Percentiles rank a stretch among this genome's conserved stretches.
These are phyloP conservation scores for Didymella lethalis DNA, from an alignment of 2,329 filamentous ascomycete genomes.

Conservation along the genomic window DNA sequence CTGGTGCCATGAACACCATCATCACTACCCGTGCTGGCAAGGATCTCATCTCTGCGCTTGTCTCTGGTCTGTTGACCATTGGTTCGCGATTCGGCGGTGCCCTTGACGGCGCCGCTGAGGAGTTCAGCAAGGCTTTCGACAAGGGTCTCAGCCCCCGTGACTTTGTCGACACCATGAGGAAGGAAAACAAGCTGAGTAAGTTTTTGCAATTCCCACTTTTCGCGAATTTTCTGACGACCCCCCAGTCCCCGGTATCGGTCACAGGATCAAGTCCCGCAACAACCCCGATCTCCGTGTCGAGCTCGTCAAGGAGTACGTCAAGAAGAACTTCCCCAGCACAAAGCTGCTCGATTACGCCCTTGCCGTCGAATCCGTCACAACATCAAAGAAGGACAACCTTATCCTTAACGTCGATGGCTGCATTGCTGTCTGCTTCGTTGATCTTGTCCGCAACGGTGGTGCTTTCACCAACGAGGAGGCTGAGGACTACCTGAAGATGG, in stretches of 20 bases:
- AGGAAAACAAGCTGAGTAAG: slow-evolving; percentile 97
- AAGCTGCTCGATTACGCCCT: slow-evolving; percentile 99
- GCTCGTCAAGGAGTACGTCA: slow-evolving; percentile 98
- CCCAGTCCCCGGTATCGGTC: slow-evolving; percentile 90
- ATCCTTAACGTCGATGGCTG: slow-evolving; percentile 99
- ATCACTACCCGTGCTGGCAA: slow-evolving; percentile 99
- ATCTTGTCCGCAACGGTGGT: slow-evolving; percentile 95
- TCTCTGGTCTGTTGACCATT: slow-evolving; percentile 96
- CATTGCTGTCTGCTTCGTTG: slow-evolving; percentile 98
- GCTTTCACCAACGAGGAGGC: slow-evolving; percentile 96
- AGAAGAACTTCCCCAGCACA: slow-evolving; percentile 95
- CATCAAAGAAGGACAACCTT: slow-evolving; percentile 99
- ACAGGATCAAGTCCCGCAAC: slow-evolving; percentile 99
- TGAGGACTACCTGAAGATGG: slow-evolving; percentile 98
- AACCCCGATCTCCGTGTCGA: slow-evolving; percentile 99
- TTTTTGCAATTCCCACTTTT: slow-evolving; percentile 23
- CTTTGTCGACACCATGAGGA: slow-evolving; percentile 98
- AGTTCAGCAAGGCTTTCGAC: slow-evolving; percentile 98
- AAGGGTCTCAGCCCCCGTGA: slow-evolving; percentile 98
- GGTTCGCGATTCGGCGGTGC: slow-evolving; percentile 98
- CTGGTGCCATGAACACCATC: slow-evolving; percentile 99
- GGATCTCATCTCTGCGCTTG: slow-evolving; percentile 94
- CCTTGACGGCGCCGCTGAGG: slow-evolving; percentile 94
- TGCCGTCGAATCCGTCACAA: slow-evolving; percentile 96
- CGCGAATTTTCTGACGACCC: slow-evolving; percentile 27